Conservation (phyloP, 768 basidiomycete species). For the Hemileccinum impolitum region DNA sequence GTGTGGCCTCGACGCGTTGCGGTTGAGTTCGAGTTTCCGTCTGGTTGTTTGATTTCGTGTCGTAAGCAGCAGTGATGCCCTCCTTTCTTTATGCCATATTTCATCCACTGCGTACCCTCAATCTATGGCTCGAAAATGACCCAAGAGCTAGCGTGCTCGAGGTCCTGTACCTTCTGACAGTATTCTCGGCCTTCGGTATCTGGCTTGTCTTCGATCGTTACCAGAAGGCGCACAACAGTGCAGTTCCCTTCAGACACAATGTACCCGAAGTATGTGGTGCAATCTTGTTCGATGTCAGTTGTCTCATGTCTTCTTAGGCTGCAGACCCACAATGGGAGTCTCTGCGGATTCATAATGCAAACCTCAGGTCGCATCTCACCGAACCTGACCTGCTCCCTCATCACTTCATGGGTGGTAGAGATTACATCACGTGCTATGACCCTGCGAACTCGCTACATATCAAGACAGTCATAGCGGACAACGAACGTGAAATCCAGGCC, state of each 20-base stretch:
- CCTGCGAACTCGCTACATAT: conserved; percentile 86
- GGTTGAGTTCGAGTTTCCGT: conserved; percentile 2
- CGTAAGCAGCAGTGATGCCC: conserved; percentile 21
- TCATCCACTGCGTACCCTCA: conserved; percentile 52
- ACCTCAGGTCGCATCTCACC: conserved; percentile 61
- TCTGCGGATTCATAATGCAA: conserved; percentile 51
- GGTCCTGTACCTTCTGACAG: conserved; percentile 60
- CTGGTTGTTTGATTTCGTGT: not conserved
- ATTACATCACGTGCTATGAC: conserved; percentile 89
- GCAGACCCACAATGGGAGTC: conserved; percentile 59
- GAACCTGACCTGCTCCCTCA: conserved; percentile 53
- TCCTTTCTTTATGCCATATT: conserved; percentile 38
- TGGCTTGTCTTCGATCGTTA: conserved; percentile 76
- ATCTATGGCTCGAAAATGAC: conserved; percentile 45
- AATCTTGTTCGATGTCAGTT: not conserved
- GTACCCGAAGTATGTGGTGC: conserved; percentile 51
- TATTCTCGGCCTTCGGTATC: conserved; percentile 76
- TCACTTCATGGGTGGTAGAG: conserved; percentile 41
- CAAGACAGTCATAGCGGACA: conserved; percentile 73
- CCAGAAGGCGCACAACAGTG: conserved; percentile 68
- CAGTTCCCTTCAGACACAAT: conserved; percentile 61
- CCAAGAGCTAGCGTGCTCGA: conserved; percentile 51
- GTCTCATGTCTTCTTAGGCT: conserved; percentile 38
- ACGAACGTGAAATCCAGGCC: conserved; percentile 61
- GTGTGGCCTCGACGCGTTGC: not conserved